Conservation (phyloP, 352 stramenopile species). For the Pythium monospermum region DNA sequence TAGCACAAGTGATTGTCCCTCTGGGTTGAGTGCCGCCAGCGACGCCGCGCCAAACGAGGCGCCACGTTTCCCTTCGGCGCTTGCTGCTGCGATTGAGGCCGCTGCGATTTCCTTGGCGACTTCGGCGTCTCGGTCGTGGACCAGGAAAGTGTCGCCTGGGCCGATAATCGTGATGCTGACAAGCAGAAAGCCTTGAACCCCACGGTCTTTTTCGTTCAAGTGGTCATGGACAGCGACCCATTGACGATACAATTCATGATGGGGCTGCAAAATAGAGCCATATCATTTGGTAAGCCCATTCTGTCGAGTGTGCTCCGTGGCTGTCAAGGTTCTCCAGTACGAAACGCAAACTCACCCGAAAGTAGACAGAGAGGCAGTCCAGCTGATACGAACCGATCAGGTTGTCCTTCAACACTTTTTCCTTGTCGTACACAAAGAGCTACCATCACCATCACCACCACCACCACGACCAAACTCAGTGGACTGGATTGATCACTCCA, state of each 20-base stretch:
- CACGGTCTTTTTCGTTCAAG: conserved; percentile 71
- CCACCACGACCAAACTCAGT: too few relatives aligned
- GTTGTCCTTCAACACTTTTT: conserved; percentile 64
- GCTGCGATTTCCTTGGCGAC: conserved; percentile 46
- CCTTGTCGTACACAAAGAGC: conserved; percentile 73
- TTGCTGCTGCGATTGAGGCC: background rate
- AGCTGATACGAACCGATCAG: conserved; percentile 86
- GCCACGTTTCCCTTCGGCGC: background rate
- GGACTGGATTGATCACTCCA: too few relatives aligned
- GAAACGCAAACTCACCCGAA: conserved; percentile 32
- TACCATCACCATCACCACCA: too few relatives aligned
- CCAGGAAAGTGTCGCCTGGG: conserved; percentile 52
- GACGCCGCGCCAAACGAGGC: conserved; percentile 2
- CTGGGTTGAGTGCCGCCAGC: conserved; percentile 3
- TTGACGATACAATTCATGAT: conserved; percentile 86
- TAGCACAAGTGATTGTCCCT: conserved; percentile 45
- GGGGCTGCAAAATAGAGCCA: conserved; percentile 24
- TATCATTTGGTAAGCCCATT: background rate
- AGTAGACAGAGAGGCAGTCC: conserved; percentile 72
- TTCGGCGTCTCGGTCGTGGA: conserved; percentile 70
- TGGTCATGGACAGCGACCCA: conserved; percentile 91
- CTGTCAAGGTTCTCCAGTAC: background rate
- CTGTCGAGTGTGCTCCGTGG: background rate
- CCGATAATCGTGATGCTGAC: conserved; percentile 67
- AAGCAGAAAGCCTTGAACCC: conserved; percentile 79